A percentile compares a stretch with the other conserved stretches of the same genome.
Evolutionary conservation across 495 filamentous ascomycete genomes (phyloP).

Genomic region (Penicillium coffeae): DNA sequence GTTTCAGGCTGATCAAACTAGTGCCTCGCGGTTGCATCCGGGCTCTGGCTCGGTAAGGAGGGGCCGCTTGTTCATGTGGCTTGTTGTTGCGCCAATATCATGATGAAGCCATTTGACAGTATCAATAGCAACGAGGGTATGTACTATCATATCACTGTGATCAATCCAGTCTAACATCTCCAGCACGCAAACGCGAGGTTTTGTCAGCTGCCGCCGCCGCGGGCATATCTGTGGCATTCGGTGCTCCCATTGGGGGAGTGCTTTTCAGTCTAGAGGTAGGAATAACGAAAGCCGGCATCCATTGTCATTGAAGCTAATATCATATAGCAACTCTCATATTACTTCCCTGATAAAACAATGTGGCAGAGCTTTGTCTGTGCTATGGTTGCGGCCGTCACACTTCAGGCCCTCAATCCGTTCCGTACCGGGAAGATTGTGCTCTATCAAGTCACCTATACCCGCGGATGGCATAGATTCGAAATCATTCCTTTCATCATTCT

Average conservation of each 20-base stretch:
- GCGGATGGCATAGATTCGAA: constrained; percentile 93
- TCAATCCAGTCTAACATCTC: constrained; percentile 4
- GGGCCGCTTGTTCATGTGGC: constrained; percentile 96
- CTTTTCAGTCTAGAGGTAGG: constrained; percentile 84
- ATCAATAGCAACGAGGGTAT: constrained; percentile 86
- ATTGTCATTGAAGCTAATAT: constrained; percentile 9
- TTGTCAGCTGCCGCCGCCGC: constrained; percentile 92
- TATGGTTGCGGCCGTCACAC: constrained; percentile 91
- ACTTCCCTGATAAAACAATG: constrained; percentile 99
- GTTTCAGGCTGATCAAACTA: neutral
- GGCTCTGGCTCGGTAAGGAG: constrained; percentile 98
- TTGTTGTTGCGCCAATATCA: constrained; percentile 93
- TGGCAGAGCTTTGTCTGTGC: constrained; percentile 99
- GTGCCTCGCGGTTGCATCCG: constrained; percentile 93
- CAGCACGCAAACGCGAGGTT: constrained; percentile 90
- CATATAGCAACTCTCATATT: constrained; percentile 81
- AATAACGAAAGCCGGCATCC: neutral
- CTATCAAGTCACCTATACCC: constrained; percentile 93
- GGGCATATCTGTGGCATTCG: constrained; percentile 96
- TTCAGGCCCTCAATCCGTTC: constrained; percentile 93
- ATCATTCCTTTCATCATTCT: constrained; percentile 83
- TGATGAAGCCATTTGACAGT: constrained; percentile 84
- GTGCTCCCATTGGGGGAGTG: constrained; percentile 91
- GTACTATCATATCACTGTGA: constrained; percentile 2
- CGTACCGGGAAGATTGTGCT: constrained; percentile 93